Evolutionary conservation across 257 asterid genomes (phyloP), one percentile per base, ranked within the genome.

Genomic region (Craterostigma plantagineum): DNA sequence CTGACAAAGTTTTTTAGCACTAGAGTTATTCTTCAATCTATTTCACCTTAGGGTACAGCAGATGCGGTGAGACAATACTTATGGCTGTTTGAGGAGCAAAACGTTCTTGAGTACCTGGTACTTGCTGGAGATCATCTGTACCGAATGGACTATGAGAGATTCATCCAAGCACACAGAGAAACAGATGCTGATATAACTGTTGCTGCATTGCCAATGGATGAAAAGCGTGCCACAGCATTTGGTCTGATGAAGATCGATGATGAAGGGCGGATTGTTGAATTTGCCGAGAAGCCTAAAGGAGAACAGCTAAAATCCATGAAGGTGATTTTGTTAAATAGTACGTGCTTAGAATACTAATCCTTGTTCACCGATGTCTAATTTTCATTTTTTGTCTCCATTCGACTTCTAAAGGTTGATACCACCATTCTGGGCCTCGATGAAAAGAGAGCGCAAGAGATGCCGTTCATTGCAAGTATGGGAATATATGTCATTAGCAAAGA

Each of bases 141-240:
- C 52, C 67, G 96, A 53, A 85, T 85, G 96, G 96, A 85, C 53
- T 85, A 85, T 48, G 94, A 85, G 71, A 81, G 68, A 55, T 85
- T 85, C 46, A 81, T 85, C 49, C 94, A 85, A 63, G 96, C 96
- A 50, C 96, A 85, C 50, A 72, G 96, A 66, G 96, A 85, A 69
- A 81, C 92, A n/a, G 91, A 81, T 61, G 96, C 96, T 49, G 96
- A 85, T 60, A 81, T 85, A 54, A 85, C 92, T 4, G 96, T 85
- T 61, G 96, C 94, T 48, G 96, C 96, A 30, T 52, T 85, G 66
- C 96, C 96, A 13, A 77, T 85, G 96, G 96, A 85, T 54, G 96
- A 85, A 57, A 58, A 68, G 61, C 96, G 96, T 40, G 96, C 96
- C 54, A 80, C 93, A 17, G 72, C 96, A 50, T 85, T 85, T 41